A percentile compares a stretch with the other conserved stretches of the same genome.
phyloP scores from a whole-genome alignment of 2,329 filamentous ascomycete species.

The Paracoccidioides brasiliensis region DNA sequence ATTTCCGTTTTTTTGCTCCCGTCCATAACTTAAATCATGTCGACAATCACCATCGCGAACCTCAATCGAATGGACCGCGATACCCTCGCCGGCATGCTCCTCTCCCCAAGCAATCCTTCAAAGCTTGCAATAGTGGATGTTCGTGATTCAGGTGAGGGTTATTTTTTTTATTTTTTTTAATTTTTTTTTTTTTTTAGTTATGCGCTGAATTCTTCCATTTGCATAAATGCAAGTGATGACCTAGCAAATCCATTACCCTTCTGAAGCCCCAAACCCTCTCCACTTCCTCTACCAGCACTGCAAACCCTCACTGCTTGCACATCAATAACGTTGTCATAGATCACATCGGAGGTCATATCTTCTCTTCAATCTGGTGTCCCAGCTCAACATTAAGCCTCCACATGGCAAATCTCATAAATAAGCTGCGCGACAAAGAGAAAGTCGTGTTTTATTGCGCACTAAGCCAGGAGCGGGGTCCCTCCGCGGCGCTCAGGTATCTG shows the following conservation, averaged over 20 bases:
- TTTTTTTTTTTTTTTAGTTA: constrained; percentile 8
- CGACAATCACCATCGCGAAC: constrained; percentile 47
- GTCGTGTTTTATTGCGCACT: constrained; percentile 93
- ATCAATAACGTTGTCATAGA: constrained; percentile 38
- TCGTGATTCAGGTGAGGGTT: constrained; percentile 55
- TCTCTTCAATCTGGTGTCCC: constrained; percentile 61
- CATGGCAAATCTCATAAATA: constrained; percentile 70
- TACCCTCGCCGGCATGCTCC: constrained; percentile 53
- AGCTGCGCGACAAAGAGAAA: constrained; percentile 60
- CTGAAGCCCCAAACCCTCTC: background rate
- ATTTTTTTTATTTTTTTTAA: constrained; percentile 10
- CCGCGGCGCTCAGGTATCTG: constrained; percentile 63
- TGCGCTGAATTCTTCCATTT: background rate
- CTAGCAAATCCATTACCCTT: background rate
- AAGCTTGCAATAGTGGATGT: constrained; percentile 72
- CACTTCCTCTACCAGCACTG: background rate
- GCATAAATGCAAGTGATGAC: background rate
- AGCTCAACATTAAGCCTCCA: constrained; percentile 58
- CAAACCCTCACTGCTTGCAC: background rate
- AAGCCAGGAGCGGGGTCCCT: constrained; percentile 79
- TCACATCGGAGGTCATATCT: constrained; percentile 82
- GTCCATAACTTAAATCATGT: too few species aligned
- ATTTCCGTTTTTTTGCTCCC: background rate
- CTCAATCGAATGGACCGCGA: constrained; percentile 57
- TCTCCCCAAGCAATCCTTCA: constrained; percentile 35